Percentiles rank a stretch among this genome's conserved stretches.
Conservation (phyloP, 495 filamentous ascomycete genomes). For the Aspergillus sclerotiicarbonarius region DNA sequence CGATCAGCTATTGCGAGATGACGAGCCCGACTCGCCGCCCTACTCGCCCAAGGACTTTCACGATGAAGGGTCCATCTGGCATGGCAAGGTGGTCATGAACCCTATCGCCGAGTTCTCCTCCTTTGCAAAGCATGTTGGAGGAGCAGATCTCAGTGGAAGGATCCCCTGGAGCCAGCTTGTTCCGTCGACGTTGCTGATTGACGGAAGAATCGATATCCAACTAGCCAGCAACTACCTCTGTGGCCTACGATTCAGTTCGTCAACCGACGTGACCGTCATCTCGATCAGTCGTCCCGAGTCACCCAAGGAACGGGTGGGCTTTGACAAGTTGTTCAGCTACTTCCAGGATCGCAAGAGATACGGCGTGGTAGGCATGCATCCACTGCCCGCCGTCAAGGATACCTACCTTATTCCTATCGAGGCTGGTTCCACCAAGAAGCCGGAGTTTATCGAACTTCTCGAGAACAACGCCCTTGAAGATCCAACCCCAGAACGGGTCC, state of each 20-base stretch:
- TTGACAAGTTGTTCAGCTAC: slow-evolving; percentile 73
- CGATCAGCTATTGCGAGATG: slow-evolving; percentile 82
- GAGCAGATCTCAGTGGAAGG: slow-evolving; percentile 62
- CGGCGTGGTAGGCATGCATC: slow-evolving; percentile 74
- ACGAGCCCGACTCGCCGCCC: slow-evolving; percentile 77
- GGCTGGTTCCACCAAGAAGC: slow-evolving; percentile 53
- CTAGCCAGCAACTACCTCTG: slow-evolving; percentile 88
- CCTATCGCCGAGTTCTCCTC: slow-evolving; percentile 70
- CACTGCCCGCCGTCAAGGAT: slow-evolving; percentile 65
- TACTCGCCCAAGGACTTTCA: slow-evolving; percentile 78
- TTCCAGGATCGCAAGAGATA: slow-evolving; percentile 74
- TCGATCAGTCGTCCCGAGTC: slow-evolving; percentile 57
- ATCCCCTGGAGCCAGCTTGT: slow-evolving; percentile 70
- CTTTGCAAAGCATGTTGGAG: slow-evolving; percentile 78
- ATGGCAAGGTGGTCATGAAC: slow-evolving; percentile 74
- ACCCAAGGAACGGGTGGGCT: slow-evolving; percentile 50
- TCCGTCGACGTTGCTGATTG: slow-evolving; percentile 64
- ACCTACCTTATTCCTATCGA: slow-evolving; percentile 77
- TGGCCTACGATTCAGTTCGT: slow-evolving; percentile 67
- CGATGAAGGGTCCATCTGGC: slow-evolving; percentile 71
- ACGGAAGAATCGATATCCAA: slow-evolving; percentile 77
- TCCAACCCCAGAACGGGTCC: slow-evolving; percentile 62
- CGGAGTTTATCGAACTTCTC: slow-evolving; percentile 75
- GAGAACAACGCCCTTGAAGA: slow-evolving; percentile 70
- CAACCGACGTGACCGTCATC: slow-evolving; percentile 71